These are phyloP conservation scores for Boletus rufocinnamomeus DNA, from an alignment of 768 basidiomycete genomes.

Conservation along the genomic window DNA sequence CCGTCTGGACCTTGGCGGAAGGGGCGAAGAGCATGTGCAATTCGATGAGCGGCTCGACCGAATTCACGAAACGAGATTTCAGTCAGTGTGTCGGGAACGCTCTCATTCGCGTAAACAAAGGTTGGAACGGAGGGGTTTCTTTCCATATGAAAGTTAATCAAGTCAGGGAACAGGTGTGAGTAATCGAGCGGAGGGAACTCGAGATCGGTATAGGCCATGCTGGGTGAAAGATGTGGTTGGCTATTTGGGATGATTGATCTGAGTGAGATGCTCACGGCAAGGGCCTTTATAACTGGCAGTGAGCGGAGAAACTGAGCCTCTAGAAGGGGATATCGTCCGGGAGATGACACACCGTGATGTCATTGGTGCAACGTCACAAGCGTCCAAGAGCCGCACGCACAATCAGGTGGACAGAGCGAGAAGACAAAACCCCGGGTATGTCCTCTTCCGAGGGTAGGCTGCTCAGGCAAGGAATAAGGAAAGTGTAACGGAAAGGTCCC, in stretches of 20 bases:
- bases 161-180: constrained; percentile 27
- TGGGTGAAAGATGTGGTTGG: neutral
- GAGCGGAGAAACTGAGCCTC: neutral
- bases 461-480: neutral
- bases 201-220: constrained; percentile 5
- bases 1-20: constrained; percentile 24
- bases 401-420: neutral
- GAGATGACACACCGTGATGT: neutral
- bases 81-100: constrained; percentile 9
- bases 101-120: constrained; percentile 21
- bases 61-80: constrained; percentile 33
- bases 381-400: neutral
- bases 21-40: constrained; percentile 44
- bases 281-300: constrained; percentile 19
- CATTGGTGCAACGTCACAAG: neutral
- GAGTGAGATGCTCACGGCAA: neutral
- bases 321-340: neutral
- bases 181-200: constrained; percentile 27
- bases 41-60: constrained; percentile 32
- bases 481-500: neutral
- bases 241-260: constrained; percentile 1
- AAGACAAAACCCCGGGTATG: neutral
- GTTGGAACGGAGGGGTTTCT: constrained; percentile 28
- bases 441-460: neutral
- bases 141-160: constrained; percentile 28